phyloP scores from a whole-genome alignment of 1,284 basidiomycete species.

The Microbotryum lychnidis-dioicae region DNA sequence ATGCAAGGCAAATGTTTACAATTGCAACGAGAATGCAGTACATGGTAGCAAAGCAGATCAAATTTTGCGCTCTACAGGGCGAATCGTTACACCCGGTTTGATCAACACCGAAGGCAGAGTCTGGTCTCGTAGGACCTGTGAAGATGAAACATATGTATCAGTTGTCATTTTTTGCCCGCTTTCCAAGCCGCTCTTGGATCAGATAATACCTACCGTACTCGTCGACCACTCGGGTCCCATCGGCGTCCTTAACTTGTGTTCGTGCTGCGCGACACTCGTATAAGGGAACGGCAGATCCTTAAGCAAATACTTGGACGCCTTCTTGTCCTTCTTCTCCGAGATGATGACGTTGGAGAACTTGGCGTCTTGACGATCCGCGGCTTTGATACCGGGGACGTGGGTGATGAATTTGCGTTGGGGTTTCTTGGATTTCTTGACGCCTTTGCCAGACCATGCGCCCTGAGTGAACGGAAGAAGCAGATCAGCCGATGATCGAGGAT shows the following conservation, averaged over 20 bases:
- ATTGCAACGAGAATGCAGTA: not conserved
- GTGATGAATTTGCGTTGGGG: slow-evolving; percentile 56
- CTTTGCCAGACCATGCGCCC: slow-evolving; percentile 87
- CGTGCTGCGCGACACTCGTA: slow-evolving; percentile 81
- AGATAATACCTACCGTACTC: slow-evolving; percentile 71
- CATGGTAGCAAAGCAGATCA: not conserved
- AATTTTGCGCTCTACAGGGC: slow-evolving; percentile 27
- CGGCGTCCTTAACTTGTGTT: slow-evolving; percentile 68
- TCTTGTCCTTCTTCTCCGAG: slow-evolving; percentile 87
- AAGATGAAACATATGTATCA: not conserved
- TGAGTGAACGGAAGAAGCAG: slow-evolving; percentile 38
- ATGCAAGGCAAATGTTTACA: too few species aligned
- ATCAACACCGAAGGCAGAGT: slow-evolving; percentile 76
- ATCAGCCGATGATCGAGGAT: slow-evolving; percentile 3
- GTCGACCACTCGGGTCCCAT: slow-evolving; percentile 92
- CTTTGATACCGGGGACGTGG: slow-evolving; percentile 69
- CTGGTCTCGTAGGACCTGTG: slow-evolving; percentile 27
- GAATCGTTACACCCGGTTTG: slow-evolving; percentile 47
- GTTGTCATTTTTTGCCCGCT: not conserved
- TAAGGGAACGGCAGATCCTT: slow-evolving; percentile 91
- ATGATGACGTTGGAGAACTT: slow-evolving; percentile 83
- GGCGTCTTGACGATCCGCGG: slow-evolving; percentile 70
- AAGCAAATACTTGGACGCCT: slow-evolving; percentile 75
- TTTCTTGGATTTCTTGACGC: slow-evolving; percentile 44
- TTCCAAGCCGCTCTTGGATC: slow-evolving; percentile 28